These are phyloP conservation scores for Aureobasidium sp. DNA, from an alignment of 2,329 filamentous ascomycete genomes.

Conservation along the genomic window DNA sequence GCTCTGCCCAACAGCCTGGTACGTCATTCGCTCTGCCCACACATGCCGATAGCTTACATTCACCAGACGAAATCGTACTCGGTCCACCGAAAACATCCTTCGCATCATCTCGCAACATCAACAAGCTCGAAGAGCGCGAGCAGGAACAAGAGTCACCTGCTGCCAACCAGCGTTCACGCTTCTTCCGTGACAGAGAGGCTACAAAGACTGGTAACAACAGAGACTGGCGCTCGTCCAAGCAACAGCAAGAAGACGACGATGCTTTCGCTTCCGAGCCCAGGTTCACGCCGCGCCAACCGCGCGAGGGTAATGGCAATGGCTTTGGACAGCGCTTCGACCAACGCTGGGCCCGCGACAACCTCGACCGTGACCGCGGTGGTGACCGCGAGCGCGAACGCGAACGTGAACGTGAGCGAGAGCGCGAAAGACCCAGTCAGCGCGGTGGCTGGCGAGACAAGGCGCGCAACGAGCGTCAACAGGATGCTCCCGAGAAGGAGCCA, in stretches of 20 bases:
- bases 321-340: conserved; percentile 62
- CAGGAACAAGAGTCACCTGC: conserved; percentile 31
- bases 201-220: conserved; percentile 32
- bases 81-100: conserved; percentile 79
- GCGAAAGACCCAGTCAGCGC: conserved; percentile 40
- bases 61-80: conserved; percentile 67
- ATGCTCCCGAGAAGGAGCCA: conserved; percentile 66
- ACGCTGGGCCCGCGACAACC: conserved; percentile 40
- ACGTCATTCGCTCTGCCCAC: background rate
- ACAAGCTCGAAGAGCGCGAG: conserved; percentile 29
- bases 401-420: conserved; percentile 30
- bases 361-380: conserved; percentile 37
- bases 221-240: conserved; percentile 57
- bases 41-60: background rate
- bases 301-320: conserved; percentile 50
- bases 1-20: conserved; percentile 11
- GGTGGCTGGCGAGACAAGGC: conserved; percentile 53
- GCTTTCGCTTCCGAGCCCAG: conserved; percentile 17
- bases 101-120: conserved; percentile 58
- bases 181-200: conserved; percentile 33
- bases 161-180: conserved; percentile 26
- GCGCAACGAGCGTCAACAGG: conserved; percentile 45
- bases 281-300: conserved; percentile 1
- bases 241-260: conserved; percentile 57
- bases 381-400: conserved; percentile 57